Percentiles rank a stretch among this genome's conserved stretches.
These are phyloP conservation scores for Mycena haematopus DNA, from an alignment of 768 basidiomycete species.

Conservation along the genomic window DNA sequence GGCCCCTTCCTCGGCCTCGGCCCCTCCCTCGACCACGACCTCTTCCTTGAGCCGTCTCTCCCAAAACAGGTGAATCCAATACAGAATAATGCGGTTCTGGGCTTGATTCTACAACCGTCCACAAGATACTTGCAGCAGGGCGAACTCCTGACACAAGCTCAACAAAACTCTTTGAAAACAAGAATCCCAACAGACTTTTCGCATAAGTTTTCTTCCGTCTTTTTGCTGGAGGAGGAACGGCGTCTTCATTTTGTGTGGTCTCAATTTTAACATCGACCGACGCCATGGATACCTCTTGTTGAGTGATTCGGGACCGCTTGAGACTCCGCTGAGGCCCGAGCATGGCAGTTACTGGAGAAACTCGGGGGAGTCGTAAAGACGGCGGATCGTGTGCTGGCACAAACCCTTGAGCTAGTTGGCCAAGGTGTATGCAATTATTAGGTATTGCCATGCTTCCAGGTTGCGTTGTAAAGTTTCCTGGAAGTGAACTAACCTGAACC, in stretches of 20 bases:
- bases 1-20: neutral
- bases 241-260: neutral
- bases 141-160: neutral
- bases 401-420: neutral
- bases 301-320: conserved; percentile 10
- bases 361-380: neutral
- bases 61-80: neutral
- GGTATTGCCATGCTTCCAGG: conserved; percentile 3
- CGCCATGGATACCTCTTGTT: neutral
- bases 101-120: conserved; percentile 3
- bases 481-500: conserved; percentile 9
- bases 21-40: conserved; percentile 13
- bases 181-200: conserved; percentile 8
- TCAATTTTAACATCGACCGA: neutral
- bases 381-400: conserved; percentile 15
- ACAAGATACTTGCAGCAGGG: conserved; percentile 5
- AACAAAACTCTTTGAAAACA: neutral
- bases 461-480: conserved; percentile 4
- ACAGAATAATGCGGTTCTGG: neutral
- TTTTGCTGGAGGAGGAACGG: conserved; percentile 7
- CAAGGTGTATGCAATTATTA: conserved; percentile 2
- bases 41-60: neutral
- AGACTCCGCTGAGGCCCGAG: neutral
- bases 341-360: neutral
- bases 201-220: conserved; percentile 12